Percentiles rank a stretch among this genome's conserved stretches.
Evolutionary conservation across 352 stramenopile species (phyloP).

Genomic region (Blastocystis sp.): DNA sequence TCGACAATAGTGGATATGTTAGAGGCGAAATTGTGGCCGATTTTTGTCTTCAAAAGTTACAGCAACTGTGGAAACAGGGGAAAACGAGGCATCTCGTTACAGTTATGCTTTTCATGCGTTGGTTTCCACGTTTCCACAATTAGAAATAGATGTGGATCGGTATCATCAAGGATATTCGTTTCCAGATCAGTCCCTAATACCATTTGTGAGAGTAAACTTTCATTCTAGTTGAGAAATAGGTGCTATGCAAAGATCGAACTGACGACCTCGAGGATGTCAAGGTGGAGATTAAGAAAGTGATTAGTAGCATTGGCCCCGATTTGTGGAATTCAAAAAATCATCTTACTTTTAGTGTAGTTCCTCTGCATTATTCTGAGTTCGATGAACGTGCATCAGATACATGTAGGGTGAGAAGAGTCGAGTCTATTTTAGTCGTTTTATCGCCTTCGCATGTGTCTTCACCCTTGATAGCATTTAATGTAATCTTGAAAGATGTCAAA

Average conservation of each 20-base stretch:
- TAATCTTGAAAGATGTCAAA: constrained; percentile 33
- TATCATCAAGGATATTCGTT: not conserved
- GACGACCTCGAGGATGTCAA: not conserved
- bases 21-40: constrained; percentile 35
- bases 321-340: not conserved
- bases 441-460: not conserved
- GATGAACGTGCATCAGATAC: not conserved
- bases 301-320: not conserved
- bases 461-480: not conserved
- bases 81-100: constrained; percentile 47
- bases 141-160: not conserved
- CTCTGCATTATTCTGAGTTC: not conserved
- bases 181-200: not conserved
- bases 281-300: constrained; percentile 10
- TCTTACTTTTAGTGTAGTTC: not conserved
- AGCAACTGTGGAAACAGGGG: constrained; percentile 27
- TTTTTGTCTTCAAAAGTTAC: constrained; percentile 17
- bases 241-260: constrained; percentile 8
- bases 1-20: constrained; percentile 23
- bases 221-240: not conserved
- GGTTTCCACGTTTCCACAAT: not conserved
- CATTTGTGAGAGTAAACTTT: not conserved
- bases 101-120: constrained; percentile 12
- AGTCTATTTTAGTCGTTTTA: not conserved
- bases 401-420: not conserved